Evolutionary conservation across 1,284 basidiomycete species (phyloP).

Genomic region (Heterobasidion parviporum): DNA sequence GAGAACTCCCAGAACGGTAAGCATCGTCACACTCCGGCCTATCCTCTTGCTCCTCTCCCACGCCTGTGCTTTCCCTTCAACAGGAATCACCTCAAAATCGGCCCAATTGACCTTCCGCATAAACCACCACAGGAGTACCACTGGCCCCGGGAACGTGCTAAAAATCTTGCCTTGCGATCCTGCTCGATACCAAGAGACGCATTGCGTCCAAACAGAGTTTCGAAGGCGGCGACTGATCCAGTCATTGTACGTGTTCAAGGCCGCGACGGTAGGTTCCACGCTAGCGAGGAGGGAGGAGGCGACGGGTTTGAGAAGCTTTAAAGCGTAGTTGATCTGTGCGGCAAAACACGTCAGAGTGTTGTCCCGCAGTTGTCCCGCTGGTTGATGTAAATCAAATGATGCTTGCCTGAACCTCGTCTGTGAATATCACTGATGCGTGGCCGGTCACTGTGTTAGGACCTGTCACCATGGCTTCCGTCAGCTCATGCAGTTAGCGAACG

Average conservation of each 20-base stretch:
- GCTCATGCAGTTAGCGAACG: background rate
- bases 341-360: background rate
- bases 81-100: constrained; percentile 12
- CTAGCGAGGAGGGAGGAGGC: constrained; percentile 13
- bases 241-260: constrained; percentile 34
- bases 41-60: too few species aligned
- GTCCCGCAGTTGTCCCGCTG: background rate
- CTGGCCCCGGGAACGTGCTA: constrained; percentile 30
- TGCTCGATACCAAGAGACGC: constrained; percentile 32
- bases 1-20: too few species aligned
- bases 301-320: constrained; percentile 31
- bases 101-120: constrained; percentile 21
- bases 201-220: constrained; percentile 28
- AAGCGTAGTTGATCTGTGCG: constrained; percentile 28
- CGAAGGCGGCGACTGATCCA: constrained; percentile 27
- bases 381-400: background rate
- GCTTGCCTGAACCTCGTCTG: constrained; percentile 32
- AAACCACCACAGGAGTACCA: constrained; percentile 24
- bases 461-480: constrained; percentile 10
- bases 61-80: too few species aligned
- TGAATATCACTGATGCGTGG: constrained; percentile 36
- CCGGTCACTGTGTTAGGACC: constrained; percentile 41
- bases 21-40: too few species aligned
- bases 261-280: constrained; percentile 8
- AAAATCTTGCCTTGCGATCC: constrained; percentile 23